Conservation (phyloP, 495 filamentous ascomycete genomes). For the Hypoxylon cercidicola region DNA sequence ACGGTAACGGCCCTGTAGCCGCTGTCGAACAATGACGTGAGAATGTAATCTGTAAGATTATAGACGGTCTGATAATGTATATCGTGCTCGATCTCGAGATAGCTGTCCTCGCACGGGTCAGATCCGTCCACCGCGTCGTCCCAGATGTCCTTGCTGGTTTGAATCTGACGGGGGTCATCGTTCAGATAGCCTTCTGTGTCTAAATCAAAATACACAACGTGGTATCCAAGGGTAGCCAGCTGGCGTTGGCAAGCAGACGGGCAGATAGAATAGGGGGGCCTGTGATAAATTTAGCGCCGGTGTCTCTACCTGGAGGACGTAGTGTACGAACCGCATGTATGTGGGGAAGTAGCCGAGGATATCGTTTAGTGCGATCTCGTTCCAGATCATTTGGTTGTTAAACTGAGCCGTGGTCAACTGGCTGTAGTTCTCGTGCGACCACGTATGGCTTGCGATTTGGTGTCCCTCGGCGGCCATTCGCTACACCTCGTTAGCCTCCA, state of each 20-base stretch:
- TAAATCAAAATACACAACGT: conserved; percentile 77
- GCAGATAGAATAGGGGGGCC: conserved; percentile 82
- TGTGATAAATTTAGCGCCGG: conserved; percentile 31
- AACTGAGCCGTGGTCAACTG: conserved; percentile 65
- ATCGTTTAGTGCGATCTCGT: conserved; percentile 81
- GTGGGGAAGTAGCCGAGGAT: conserved; percentile 84
- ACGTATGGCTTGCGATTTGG: conserved; percentile 86
- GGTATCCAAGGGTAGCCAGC: conserved; percentile 76
- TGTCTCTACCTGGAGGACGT: background rate
- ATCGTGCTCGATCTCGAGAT: conserved; percentile 80
- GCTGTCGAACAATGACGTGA: conserved; percentile 63
- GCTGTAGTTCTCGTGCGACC: conserved; percentile 81
- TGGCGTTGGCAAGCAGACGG: conserved; percentile 67
- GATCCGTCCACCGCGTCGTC: conserved; percentile 63
- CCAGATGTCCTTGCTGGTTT: conserved; percentile 78
- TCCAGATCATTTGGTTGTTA: conserved; percentile 75
- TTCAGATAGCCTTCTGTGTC: conserved; percentile 84
- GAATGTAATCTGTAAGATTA: conserved; percentile 79
- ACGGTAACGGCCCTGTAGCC: conserved; percentile 77
- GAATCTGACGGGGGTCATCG: conserved; percentile 67
- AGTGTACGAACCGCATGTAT: conserved; percentile 70
- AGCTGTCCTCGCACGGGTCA: conserved; percentile 58
- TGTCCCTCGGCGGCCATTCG: conserved; percentile 78
- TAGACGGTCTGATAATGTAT: conserved; percentile 80
- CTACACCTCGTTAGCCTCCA: conserved; percentile 46